Evolutionary conservation across 2,329 filamentous ascomycete genomes (phyloP).

Genomic region (Claviceps pazoutovae): DNA sequence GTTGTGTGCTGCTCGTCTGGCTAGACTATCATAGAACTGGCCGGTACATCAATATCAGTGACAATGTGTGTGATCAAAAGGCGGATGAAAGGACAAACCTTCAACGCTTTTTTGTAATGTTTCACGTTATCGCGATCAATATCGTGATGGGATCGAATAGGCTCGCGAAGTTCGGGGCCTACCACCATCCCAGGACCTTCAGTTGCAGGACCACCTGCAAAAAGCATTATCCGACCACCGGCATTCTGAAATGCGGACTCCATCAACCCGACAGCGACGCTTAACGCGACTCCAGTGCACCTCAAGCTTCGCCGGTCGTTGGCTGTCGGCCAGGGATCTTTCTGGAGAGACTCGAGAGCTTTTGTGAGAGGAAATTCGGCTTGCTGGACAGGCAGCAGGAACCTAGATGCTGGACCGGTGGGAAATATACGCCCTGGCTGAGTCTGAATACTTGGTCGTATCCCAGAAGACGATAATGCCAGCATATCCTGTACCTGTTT

Average conservation of each 20-base stretch:
- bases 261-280: slow-evolving; percentile 81
- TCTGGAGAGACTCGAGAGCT: slow-evolving; percentile 85
- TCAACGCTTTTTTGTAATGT: slow-evolving; percentile 97
- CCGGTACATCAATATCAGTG: neutral
- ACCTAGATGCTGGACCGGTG: slow-evolving; percentile 72
- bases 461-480: slow-evolving; percentile 57
- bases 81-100: slow-evolving; percentile 39
- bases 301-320: slow-evolving; percentile 82
- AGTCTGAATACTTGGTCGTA: slow-evolving; percentile 62
- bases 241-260: slow-evolving; percentile 94
- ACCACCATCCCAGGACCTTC: slow-evolving; percentile 96
- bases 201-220: slow-evolving; percentile 85
- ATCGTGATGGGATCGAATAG: slow-evolving; percentile 95
- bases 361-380: slow-evolving; percentile 97
- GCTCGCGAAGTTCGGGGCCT: slow-evolving; percentile 85
- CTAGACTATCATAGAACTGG: slow-evolving; percentile 86
- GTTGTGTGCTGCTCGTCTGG: slow-evolving; percentile 89
- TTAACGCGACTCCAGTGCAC: slow-evolving; percentile 92
- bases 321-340: slow-evolving; percentile 93
- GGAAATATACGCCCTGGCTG: slow-evolving; percentile 63
- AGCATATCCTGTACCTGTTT: slow-evolving; percentile 99
- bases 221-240: slow-evolving; percentile 91
- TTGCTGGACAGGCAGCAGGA: slow-evolving; percentile 86
- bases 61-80: neutral
- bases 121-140: slow-evolving; percentile 99